phyloP scores from a whole-genome alignment of 2,329 filamentous ascomycete species.

The Zymoseptoria ardabiliae region DNA sequence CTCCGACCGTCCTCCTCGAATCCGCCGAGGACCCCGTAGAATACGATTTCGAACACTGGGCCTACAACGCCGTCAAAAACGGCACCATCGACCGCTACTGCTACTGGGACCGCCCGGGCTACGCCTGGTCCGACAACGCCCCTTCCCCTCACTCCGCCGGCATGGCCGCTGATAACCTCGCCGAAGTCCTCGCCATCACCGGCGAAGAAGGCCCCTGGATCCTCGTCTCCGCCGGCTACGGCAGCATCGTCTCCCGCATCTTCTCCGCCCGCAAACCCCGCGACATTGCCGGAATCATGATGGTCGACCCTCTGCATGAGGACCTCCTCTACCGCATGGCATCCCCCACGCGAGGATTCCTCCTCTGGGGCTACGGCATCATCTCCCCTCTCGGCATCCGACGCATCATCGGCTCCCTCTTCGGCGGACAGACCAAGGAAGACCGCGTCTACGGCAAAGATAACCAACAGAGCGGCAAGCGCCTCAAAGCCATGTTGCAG shows the following conservation, averaged over 20 bases:
- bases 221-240: slow-evolving; percentile 76
- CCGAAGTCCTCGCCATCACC: slow-evolving; percentile 71
- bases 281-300: slow-evolving; percentile 68
- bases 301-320: slow-evolving; percentile 86
- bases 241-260: slow-evolving; percentile 81
- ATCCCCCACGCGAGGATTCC: slow-evolving; percentile 64
- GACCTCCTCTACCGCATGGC: slow-evolving; percentile 66
- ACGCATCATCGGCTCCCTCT: slow-evolving; percentile 69
- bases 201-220: slow-evolving; percentile 87
- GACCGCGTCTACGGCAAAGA: slow-evolving; percentile 79
- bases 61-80: slow-evolving; percentile 66
- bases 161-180: slow-evolving; percentile 83
- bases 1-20: slow-evolving; percentile 81
- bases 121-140: slow-evolving; percentile 83
- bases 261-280: slow-evolving; percentile 77
- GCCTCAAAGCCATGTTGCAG: slow-evolving; percentile 84
- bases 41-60: slow-evolving; percentile 70
- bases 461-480: slow-evolving; percentile 72
- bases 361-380: slow-evolving; percentile 78
- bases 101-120: slow-evolving; percentile 87
- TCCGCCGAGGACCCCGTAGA: slow-evolving; percentile 75
- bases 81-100: slow-evolving; percentile 84
- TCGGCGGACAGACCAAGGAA: slow-evolving; percentile 69
- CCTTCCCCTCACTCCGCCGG: slow-evolving; percentile 89
- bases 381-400: slow-evolving; percentile 82